Conservation (phyloP, 176 grass and related monocot species). For the Phragmites australis region DNA sequence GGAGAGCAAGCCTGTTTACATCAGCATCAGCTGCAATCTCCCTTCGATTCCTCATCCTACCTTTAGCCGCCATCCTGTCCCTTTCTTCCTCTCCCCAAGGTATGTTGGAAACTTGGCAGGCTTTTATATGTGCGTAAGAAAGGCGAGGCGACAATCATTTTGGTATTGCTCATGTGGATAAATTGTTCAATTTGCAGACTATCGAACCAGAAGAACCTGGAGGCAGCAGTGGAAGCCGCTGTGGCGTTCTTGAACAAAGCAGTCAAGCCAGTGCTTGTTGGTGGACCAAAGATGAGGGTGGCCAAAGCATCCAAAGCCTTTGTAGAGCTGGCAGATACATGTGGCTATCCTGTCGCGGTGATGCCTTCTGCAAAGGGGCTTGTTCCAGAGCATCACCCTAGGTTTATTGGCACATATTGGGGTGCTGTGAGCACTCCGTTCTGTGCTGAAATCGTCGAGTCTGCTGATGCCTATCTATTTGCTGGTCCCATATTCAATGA, state of each 20-base stretch:
- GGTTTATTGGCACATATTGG: conserved; percentile 64
- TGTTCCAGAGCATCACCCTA: conserved; percentile 48
- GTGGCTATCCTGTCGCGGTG: conserved; percentile 35
- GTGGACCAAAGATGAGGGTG: conserved; percentile 58
- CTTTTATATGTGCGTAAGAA: not conserved
- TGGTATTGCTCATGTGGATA: not conserved
- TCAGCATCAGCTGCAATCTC: conserved; percentile 62
- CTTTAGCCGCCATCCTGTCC: conserved; percentile 43
- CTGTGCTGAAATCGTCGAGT: conserved; percentile 59
- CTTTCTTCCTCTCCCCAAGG: conserved; percentile 66
- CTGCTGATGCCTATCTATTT: conserved; percentile 61
- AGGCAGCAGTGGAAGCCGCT: conserved; percentile 49
- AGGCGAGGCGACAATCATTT: not conserved
- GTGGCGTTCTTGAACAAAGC: conserved; percentile 58
- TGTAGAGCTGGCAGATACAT: conserved; percentile 49
- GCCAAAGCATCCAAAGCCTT: conserved; percentile 55
- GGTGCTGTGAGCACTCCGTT: conserved; percentile 59
- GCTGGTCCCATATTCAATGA: conserved; percentile 63
- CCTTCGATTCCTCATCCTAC: conserved; percentile 50
- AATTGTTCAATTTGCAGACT: conserved; percentile 32
- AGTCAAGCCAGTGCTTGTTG: conserved; percentile 54
- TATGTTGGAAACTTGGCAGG: not conserved
- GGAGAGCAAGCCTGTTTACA: conserved; percentile 68
- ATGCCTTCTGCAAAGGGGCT: conserved; percentile 69
- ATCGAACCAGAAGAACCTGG: conserved; percentile 48